Conservation (phyloP, 352 stramenopile genomes). For the Phytophthora vignae region DNA sequence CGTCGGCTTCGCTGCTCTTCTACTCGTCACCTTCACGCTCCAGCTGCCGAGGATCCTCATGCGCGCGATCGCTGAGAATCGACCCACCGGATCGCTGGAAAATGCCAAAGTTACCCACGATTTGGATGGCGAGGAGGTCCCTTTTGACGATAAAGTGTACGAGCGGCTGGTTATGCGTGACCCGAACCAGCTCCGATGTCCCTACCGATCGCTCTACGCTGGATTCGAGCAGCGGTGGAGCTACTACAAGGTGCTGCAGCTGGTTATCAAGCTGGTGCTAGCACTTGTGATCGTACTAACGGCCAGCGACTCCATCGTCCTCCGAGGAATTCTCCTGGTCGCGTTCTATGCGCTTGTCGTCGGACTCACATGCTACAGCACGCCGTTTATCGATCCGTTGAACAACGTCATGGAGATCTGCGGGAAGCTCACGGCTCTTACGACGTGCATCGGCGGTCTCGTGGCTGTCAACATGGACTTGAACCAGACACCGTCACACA, state of each 20-base stretch:
- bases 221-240: slow-evolving; percentile 54
- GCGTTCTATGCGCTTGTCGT: slow-evolving; percentile 40
- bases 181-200: slow-evolving; percentile 44
- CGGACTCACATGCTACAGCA: slow-evolving; percentile 38
- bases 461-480: slow-evolving; percentile 23
- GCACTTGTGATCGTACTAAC: slow-evolving; percentile 40
- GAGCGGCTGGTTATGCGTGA: slow-evolving; percentile 36
- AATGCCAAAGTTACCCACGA: slow-evolving; percentile 48
- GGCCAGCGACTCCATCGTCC: slow-evolving; percentile 1
- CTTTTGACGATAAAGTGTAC: slow-evolving; percentile 54
- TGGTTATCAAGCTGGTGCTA: slow-evolving; percentile 49
- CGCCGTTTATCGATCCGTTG: slow-evolving; percentile 51
- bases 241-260: slow-evolving; percentile 52
- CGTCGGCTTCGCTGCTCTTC: slow-evolving; percentile 14
- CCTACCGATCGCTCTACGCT: slow-evolving; percentile 53
- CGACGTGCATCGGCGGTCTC: slow-evolving; percentile 41
- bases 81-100: slow-evolving; percentile 40
- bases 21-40: slow-evolving; percentile 44
- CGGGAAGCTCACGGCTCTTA: slow-evolving; percentile 39
- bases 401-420: slow-evolving; percentile 57
- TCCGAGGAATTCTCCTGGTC: slow-evolving; percentile 25
- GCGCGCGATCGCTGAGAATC: slow-evolving; percentile 40
- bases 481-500: slow-evolving; percentile 10
- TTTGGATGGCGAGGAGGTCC: slow-evolving; percentile 42
- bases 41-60: slow-evolving; percentile 38